Evolutionary conservation across 225 moss, liverwort and hornwort genomes (phyloP), one percentile per base, ranked within the genome.

Genomic region (Anthoceros angustus): DNA sequence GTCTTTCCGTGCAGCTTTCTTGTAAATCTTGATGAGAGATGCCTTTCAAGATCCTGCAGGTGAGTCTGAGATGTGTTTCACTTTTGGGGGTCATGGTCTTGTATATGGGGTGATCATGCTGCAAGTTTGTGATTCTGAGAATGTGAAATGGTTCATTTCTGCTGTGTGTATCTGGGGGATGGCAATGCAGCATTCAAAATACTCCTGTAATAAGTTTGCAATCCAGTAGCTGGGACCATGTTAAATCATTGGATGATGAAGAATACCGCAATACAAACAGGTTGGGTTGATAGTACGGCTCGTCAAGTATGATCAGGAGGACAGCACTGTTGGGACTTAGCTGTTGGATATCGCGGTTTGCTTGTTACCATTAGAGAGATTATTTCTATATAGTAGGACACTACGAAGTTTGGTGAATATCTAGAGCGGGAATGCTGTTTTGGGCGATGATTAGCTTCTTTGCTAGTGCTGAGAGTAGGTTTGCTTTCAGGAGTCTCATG

Each of bases 1-100:
- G 70, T 83, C 68, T 68, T 88, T 63, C 87, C 87, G 39, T 88
- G 86, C 70, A 88, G 81, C 74, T 85, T 88, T 77, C 83, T 81
- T 39, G 71, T 88, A 70, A 83, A 86, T 76, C 77, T 88, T 77
- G 87, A 88, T 55, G 85, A 85, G 62, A 71, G 79, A 66, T 88
- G 85, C 69, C 71, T 81, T 41, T 77, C 86, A 49, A 80, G 69
- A 73, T 76, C 79, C 26, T 83, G 83, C 85, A 86, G 81, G 87
- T 88, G 83, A 79, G 79, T 38, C 21, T 66, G 16, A 38, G 66
- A 63, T 0, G 0, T 55, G 14, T 18, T 16, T 6, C 11, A 11
- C 45, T 11, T 46, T 46, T 16, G 5, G 45, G 11, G 45, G 16
- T 32, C 32, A 32, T 32, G 46, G 46, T 48, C 46, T 48, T 48